Conservation (phyloP, 148 eudicot genomes). For the Amaranthus cruentus region DNA sequence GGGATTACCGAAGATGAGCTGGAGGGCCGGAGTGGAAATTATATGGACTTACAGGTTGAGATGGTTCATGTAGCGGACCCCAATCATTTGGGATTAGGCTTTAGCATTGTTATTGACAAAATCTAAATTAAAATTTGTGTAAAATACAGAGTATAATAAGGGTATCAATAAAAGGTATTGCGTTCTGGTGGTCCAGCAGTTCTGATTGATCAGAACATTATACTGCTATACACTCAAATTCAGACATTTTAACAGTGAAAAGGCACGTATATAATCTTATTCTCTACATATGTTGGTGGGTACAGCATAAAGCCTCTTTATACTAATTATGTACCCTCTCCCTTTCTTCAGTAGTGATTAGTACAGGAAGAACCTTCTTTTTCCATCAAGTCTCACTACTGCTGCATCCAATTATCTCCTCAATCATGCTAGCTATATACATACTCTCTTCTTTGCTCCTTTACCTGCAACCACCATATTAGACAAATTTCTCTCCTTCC, state of each 20-base stretch:
- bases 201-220: conserved; percentile 13
- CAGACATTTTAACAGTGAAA: conserved; percentile 13
- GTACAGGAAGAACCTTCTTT: conserved; percentile 36
- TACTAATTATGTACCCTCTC: conserved; percentile 30
- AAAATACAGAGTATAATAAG: not conserved
- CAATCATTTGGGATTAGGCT: no score
- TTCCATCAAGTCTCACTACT: conserved; percentile 28
- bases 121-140: no score
- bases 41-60: no score
- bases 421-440: conserved; percentile 45
- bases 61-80: no score
- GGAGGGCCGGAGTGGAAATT: no score
- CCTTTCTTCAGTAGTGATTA: conserved; percentile 20
- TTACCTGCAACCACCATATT: conserved; percentile 21
- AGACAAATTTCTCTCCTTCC: conserved; percentile 4
- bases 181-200: conserved; percentile 15
- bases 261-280: conserved; percentile 29
- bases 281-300: conserved; percentile 55
- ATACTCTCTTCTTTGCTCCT: conserved; percentile 24
- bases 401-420: conserved; percentile 38
- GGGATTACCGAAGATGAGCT: no score
- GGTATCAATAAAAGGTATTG: not conserved
- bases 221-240: conserved; percentile 17
- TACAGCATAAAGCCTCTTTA: conserved; percentile 66
- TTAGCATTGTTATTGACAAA: no score